Evolutionary conservation across 768 basidiomycete genomes (phyloP).

Genomic region (Cantharellus anzutake): DNA sequence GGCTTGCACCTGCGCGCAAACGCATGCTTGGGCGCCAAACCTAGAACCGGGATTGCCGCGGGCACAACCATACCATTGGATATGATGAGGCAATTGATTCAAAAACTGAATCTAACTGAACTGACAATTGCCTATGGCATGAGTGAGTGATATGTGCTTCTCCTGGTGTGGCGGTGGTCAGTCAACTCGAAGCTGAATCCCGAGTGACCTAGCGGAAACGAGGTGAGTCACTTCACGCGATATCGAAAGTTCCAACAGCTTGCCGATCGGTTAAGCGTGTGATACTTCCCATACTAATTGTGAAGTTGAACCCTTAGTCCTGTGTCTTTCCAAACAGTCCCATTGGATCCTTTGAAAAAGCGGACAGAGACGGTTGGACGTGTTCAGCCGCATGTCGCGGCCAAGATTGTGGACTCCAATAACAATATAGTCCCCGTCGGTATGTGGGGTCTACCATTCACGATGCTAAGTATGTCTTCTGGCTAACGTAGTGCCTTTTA

Average conservation of each 20-base stretch:
- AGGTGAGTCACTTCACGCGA: neutral
- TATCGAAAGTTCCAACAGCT: neutral
- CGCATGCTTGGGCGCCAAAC: neutral
- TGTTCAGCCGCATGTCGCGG: constrained; percentile 56
- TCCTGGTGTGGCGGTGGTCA: neutral
- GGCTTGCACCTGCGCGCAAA: neutral
- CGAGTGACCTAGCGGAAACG: neutral
- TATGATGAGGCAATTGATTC: constrained; percentile 54
- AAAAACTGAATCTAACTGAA: constrained; percentile 44
- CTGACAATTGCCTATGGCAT: constrained; percentile 72
- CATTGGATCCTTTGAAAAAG: constrained; percentile 46
- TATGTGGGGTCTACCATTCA: constrained; percentile 10
- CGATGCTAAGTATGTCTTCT: neutral
- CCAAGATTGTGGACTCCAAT: constrained; percentile 41
- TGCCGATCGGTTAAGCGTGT: neutral
- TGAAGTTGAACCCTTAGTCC: constrained; percentile 26
- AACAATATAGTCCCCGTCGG: constrained; percentile 51
- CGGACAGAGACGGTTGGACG: constrained; percentile 70
- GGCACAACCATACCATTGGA: constrained; percentile 65
- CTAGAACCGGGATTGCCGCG: constrained; percentile 66
- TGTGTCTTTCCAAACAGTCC: constrained; percentile 65
- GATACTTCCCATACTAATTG: neutral
- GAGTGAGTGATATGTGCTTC: constrained; percentile 32
- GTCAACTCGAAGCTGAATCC: neutral
- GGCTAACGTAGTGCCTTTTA: neutral